phyloP scores from a whole-genome alignment of 306 rosid genomes.

The Cucumis sativus region Cucumber_9930_V3 NC_026660.2:18682001-18682500 shows the following conservation, averaged over 20 bases:
- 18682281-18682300: background rate
- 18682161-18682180: constrained; percentile 42
- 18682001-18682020: background rate
- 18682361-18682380: background rate
- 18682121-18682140: constrained; percentile 45
- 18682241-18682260: constrained; percentile 26
- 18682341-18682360: background rate
- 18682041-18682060: constrained; percentile 80
- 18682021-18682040: constrained; percentile 62
- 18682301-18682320: background rate
- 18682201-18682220: constrained; percentile 24
- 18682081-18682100: constrained; percentile 54
- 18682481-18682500: background rate
- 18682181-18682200: constrained; percentile 29
- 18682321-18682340: background rate
- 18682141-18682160: constrained; percentile 58
- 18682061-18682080: constrained; percentile 55
- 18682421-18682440: background rate
- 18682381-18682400: background rate
- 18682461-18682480: too few species aligned
- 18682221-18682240: constrained; percentile 14
- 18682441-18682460: background rate
- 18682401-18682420: background rate
- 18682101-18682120: constrained; percentile 45
- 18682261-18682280: background rate